Conservation (phyloP, 129 eudicot species). For the Heracleum sosnowskyi region DNA sequence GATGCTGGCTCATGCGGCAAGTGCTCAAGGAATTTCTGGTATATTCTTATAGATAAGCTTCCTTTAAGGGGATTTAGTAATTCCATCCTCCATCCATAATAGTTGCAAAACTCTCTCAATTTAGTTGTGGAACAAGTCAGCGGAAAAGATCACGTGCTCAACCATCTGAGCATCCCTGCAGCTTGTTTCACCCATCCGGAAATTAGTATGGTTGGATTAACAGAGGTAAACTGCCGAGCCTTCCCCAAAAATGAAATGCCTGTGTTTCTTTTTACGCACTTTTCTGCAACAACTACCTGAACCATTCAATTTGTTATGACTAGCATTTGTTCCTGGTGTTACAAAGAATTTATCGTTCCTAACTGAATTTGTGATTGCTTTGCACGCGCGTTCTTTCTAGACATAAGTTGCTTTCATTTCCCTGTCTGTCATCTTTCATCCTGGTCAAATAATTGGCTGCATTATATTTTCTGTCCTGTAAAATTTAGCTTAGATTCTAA, state of each 20-base stretch:
- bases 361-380: background rate
- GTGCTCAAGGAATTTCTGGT: slow-evolving; percentile 99
- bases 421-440: background rate
- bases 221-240: slow-evolving; percentile 46
- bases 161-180: slow-evolving; percentile 87
- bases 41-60: slow-evolving; percentile 2
- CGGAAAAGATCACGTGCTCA: slow-evolving; percentile 85
- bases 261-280: background rate
- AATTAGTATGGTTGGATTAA: slow-evolving; percentile 95
- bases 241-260: background rate
- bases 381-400: background rate
- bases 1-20: slow-evolving; percentile 99
- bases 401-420: background rate
- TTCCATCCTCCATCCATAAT: background rate
- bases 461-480: background rate
- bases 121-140: slow-evolving; percentile 91
- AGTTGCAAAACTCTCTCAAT: slow-evolving; percentile 6
- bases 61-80: background rate
- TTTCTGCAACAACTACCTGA: background rate
- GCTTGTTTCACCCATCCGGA: slow-evolving; percentile 99
- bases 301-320: background rate
- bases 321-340: background rate
- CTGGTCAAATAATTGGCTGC: background rate
- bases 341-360: background rate
- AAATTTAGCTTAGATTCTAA: background rate